phyloP scores from a whole-genome alignment of 768 basidiomycete species.

The Calvatia gigantea region DNA sequence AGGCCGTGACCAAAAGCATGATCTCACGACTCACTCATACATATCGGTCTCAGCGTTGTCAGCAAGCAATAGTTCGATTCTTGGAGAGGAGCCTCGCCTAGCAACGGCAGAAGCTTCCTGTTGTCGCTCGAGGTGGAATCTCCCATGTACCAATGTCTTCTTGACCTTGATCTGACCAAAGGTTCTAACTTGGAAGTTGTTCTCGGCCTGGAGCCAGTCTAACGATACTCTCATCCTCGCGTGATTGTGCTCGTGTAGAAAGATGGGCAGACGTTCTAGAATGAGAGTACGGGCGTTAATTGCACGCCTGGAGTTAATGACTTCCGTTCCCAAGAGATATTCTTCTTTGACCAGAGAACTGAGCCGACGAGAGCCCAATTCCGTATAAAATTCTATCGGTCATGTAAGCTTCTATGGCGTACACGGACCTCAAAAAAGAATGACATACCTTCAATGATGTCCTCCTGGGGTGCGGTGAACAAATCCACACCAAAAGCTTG shows the following conservation, averaged over 20 bases:
- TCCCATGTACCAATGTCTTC: conserved; percentile 56
- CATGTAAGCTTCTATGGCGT: conserved; percentile 1
- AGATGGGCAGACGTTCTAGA: conserved; percentile 83
- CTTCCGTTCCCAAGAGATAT: conserved; percentile 56
- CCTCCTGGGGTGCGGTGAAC: conserved; percentile 84
- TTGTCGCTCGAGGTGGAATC: conserved; percentile 42
- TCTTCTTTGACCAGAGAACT: conserved; percentile 76
- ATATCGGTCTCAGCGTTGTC: conserved; percentile 77
- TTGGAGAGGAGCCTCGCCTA: conserved; percentile 39
- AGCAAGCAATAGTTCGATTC: conserved; percentile 78
- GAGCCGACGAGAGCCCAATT: conserved; percentile 73
- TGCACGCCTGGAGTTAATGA: conserved; percentile 43
- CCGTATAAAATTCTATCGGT: conserved; percentile 62
- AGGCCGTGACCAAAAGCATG: neutral
- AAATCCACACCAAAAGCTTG: conserved; percentile 76
- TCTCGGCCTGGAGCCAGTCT: conserved; percentile 59
- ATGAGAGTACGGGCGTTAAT: conserved; percentile 57
- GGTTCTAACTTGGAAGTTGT: conserved; percentile 68
- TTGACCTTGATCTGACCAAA: conserved; percentile 63
- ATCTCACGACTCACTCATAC: conserved; percentile 71
- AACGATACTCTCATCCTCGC: conserved; percentile 56
- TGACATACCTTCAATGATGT: conserved; percentile 78
- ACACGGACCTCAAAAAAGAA: neutral
- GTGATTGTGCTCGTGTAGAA: conserved; percentile 86
- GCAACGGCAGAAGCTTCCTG: conserved; percentile 78